Evolutionary conservation across 257 asterid species (phyloP).

Genomic region (Plectranthus barbatus): DNA sequence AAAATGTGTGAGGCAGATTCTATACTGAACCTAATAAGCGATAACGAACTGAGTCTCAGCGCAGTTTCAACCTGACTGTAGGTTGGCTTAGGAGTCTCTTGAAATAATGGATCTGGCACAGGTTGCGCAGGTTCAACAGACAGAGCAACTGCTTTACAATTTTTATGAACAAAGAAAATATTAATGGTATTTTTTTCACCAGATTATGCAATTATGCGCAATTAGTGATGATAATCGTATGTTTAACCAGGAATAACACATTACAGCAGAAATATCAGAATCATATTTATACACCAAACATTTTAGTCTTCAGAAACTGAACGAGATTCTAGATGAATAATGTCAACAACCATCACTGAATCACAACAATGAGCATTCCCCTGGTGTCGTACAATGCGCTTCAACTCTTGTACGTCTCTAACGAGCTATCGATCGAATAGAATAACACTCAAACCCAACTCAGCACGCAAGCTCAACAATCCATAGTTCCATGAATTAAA

Average conservation of each 20-base stretch:
- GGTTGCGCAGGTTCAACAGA: conserved; percentile 57
- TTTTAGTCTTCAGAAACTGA: no score
- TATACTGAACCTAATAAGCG: not conserved
- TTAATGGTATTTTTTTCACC: not conserved
- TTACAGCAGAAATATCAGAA: no score
- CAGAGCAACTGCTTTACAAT: conserved; percentile 48
- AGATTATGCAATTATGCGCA: not conserved
- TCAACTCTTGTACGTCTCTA: no score
- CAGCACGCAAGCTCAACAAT: no score
- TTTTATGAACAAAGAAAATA: not conserved
- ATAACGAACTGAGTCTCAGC: not conserved
- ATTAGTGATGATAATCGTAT: not conserved
- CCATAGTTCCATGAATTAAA: no score
- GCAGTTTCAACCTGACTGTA: conserved; percentile 51
- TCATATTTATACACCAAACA: no score
- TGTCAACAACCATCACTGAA: no score
- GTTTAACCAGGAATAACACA: not conserved
- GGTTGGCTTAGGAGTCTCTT: conserved; percentile 60
- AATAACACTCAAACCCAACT: no score
- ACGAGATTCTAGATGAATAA: no score
- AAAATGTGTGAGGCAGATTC: not conserved
- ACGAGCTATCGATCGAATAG: no score
- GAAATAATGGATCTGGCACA: conserved; percentile 62
- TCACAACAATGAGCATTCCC: no score
- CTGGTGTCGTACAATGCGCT: no score